These are phyloP conservation scores for Hamigera avellanea DNA, from an alignment of 495 filamentous ascomycete genomes.

Conservation along the genomic window DNA sequence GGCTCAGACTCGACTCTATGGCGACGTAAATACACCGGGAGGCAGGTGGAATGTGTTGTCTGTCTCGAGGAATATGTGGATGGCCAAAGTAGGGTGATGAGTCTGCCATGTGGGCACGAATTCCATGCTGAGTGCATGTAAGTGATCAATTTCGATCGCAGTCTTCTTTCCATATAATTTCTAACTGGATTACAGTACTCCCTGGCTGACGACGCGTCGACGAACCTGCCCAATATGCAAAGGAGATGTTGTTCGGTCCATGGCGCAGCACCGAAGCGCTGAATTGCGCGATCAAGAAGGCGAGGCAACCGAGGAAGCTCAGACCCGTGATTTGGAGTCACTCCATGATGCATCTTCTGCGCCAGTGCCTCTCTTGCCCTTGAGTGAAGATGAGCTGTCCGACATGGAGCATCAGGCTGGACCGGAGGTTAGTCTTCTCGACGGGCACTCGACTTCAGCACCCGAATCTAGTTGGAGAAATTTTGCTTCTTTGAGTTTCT, in stretches of 20 bases:
- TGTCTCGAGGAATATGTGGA: slow-evolving; percentile 96
- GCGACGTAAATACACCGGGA: slow-evolving; percentile 74
- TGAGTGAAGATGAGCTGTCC: slow-evolving; percentile 16
- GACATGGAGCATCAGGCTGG: slow-evolving; percentile 31
- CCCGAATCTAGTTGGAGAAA: slow-evolving; percentile 30
- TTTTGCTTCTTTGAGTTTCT: slow-evolving; percentile 33
- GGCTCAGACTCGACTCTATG: slow-evolving; percentile 37
- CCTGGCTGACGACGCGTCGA: slow-evolving; percentile 92
- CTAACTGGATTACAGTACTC: slow-evolving; percentile 53
- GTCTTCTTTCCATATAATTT: slow-evolving; percentile 6
- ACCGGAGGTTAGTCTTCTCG: slow-evolving; percentile 27
- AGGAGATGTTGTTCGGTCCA: slow-evolving; percentile 75
- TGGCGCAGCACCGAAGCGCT: slow-evolving; percentile 36
- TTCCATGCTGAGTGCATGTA: slow-evolving; percentile 99
- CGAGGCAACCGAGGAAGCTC: slow-evolving; percentile 17
- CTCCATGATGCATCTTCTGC: slow-evolving; percentile 33
- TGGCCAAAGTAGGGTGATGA: slow-evolving; percentile 92
- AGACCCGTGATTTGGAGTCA: slow-evolving; percentile 9
- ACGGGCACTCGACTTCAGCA: slow-evolving; percentile 24
- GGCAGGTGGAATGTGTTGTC: slow-evolving; percentile 92
- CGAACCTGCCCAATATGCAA: slow-evolving; percentile 98
- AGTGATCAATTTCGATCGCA: slow-evolving; percentile 21
- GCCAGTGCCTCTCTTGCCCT: slow-evolving; percentile 29
- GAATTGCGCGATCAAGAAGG: slow-evolving; percentile 36
- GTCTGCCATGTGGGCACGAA: slow-evolving; percentile 94